Evolutionary conservation across 2,329 filamentous ascomycete genomes (phyloP).

Genomic region (Cladosporium velox): DNA sequence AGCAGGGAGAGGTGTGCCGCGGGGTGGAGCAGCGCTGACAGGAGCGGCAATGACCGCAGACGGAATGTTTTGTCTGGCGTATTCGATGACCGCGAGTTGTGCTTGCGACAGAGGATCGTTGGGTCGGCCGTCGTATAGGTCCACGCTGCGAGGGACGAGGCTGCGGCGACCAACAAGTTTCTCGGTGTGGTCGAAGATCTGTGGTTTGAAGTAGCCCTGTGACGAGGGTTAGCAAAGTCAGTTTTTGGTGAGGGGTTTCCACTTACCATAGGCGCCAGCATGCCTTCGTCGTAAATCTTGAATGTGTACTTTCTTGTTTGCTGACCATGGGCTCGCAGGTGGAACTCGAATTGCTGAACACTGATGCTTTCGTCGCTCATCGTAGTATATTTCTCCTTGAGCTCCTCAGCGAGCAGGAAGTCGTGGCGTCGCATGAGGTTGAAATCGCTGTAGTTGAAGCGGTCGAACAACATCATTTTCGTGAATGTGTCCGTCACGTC

Average conservation of each 20-base stretch:
- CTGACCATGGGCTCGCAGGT: constrained; percentile 83
- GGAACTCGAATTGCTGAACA: constrained; percentile 85
- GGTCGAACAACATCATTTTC: constrained; percentile 96
- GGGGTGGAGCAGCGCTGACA: constrained; percentile 49
- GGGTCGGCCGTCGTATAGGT: constrained; percentile 88
- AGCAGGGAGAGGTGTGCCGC: constrained; percentile 30
- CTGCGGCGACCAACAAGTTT: constrained; percentile 81
- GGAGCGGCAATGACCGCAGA: constrained; percentile 43
- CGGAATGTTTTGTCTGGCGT: constrained; percentile 47
- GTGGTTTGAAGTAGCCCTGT: constrained; percentile 81
- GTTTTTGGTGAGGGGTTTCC: too few relatives aligned
- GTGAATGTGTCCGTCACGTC: constrained; percentile 94
- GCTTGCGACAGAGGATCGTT: constrained; percentile 88
- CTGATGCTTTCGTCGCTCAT: constrained; percentile 88
- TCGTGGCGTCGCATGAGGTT: constrained; percentile 89
- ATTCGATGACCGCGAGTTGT: constrained; percentile 67
- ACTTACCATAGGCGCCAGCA: constrained; percentile 78
- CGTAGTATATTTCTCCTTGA: constrained; percentile 91
- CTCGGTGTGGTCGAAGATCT: constrained; percentile 77
- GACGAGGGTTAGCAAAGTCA: neutral
- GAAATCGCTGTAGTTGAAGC: constrained; percentile 94
- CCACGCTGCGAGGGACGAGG: constrained; percentile 83
- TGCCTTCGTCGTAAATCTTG: constrained; percentile 95
- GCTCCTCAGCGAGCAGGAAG: constrained; percentile 88
- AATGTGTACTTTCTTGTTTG: constrained; percentile 92